Base-by-base conservation (phyloP, 2,329 filamentous ascomycete genomes). In the Amauroascus niger region DNA sequence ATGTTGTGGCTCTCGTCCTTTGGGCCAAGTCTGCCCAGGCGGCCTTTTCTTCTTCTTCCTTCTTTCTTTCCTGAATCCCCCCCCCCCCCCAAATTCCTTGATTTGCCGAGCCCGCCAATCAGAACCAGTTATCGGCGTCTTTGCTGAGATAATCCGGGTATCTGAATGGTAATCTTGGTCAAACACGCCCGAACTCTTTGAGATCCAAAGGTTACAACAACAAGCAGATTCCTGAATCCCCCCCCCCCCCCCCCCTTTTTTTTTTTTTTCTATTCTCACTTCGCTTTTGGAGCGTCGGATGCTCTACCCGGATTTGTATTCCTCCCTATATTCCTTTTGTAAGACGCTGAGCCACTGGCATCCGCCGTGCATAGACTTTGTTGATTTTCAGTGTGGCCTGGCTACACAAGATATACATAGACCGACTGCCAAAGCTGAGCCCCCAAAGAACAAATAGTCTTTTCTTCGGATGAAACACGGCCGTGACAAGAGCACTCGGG, bases 61-160 rank as follows among this genome's bases (percentile, higher is more conserved):
- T 4, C 33, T 5, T 35, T 35, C 14, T 35, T 35, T 9, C 32
- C 13, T 30, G n/a, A n/a, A n/a, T n/a, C n/a, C n/a, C n/a, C n/a
- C n/a, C n/a, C n/a, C n/a, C n/a, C n/a, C n/a, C n/a, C n/a, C n/a
- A n/a, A n/a, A 1, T 20, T 13, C 28, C 1, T 33, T 26, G 28
- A 46, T 18, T 33, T 32, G 44, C 44, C 44, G 28, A 46, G 28
- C 28, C 28, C 28, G 32, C 44, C 44, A 46, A 46, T 46, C n/a
- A 20, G 4, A 9, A 14, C n/a, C 13, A 6, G 1, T 1, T 6
- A 14, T 3, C 3, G 14, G 2, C 35, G 8, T 39, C 4, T n/a
- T 5, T 5, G 35, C 2, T 39, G 16, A 39, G 16, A 14, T 39
- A 9, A 39, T 3, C n/a, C 35, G 35, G 35, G 35, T 39, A 6